Evolutionary conservation across 441 rosid genomes (phyloP).

Genomic region (Gossypium lobatum): DNA sequence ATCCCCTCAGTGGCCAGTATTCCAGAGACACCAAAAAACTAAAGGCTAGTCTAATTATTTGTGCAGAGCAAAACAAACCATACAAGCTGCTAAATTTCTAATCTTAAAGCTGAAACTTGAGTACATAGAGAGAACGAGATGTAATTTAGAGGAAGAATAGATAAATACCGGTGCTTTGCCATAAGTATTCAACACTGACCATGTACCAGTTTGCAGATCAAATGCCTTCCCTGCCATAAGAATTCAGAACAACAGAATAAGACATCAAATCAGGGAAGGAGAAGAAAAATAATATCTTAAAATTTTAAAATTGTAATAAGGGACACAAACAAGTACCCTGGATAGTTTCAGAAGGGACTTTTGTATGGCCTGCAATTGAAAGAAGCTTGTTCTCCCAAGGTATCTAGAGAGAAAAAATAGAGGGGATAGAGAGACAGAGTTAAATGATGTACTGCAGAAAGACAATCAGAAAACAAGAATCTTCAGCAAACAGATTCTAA

Average conservation of each 20-base stretch:
- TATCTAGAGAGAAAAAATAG: not conserved
- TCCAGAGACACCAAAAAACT: not conserved
- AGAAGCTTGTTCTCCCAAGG: slow-evolving; percentile 52
- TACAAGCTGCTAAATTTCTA: not conserved
- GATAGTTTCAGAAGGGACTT: slow-evolving; percentile 47
- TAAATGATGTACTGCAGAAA: slow-evolving; percentile 7
- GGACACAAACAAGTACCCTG: not conserved
- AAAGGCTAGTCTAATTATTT: slow-evolving; percentile 2
- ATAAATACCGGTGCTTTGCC: slow-evolving; percentile 89
- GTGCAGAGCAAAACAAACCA: not conserved
- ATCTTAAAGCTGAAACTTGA: slow-evolving; percentile 1
- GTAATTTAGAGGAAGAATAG: slow-evolving; percentile 9
- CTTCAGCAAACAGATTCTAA: slow-evolving; percentile 15
- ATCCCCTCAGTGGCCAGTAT: not conserved
- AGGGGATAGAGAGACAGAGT: not conserved
- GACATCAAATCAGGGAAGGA: not conserved
- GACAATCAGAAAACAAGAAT: slow-evolving; percentile 17
- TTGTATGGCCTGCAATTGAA: slow-evolving; percentile 91
- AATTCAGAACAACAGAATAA: slow-evolving; percentile 16
- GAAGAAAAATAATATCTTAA: not conserved
- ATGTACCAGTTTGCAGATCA: slow-evolving; percentile 63
- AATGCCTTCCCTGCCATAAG: slow-evolving; percentile 75
- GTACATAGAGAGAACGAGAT: not conserved
- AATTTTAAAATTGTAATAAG: not conserved
- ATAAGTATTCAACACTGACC: slow-evolving; percentile 87